phyloP scores from a whole-genome alignment of 148 eudicot species.

The Drosera capensis region DNA sequence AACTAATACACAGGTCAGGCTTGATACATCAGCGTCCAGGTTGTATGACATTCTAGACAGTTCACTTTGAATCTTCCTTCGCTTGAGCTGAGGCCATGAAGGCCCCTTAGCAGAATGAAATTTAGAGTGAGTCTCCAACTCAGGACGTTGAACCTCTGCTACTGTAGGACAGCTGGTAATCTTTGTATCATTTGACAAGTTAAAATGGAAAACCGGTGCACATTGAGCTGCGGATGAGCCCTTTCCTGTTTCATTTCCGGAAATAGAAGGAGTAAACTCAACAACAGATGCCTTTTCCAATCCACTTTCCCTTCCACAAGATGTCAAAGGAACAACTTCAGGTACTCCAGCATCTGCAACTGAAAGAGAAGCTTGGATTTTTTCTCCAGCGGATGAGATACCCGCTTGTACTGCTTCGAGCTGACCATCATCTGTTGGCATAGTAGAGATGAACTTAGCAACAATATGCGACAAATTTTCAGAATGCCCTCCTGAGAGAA shows the following conservation, averaged over 20 bases:
- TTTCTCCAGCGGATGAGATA: not conserved
- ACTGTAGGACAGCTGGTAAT: conserved; percentile 6
- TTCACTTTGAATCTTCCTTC: conserved; percentile 31
- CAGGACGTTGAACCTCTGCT: conserved; percentile 7
- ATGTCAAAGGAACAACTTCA: conserved; percentile 3
- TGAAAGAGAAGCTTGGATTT: conserved; percentile 1
- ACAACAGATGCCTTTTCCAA: not conserved
- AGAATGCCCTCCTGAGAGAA: no score
- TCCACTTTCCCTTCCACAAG: conserved; percentile 1
- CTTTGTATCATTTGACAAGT: conserved; percentile 6
- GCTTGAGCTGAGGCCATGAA: conserved; percentile 56
- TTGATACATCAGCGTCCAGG: conserved; percentile 10
- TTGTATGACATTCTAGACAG: conserved; percentile 4
- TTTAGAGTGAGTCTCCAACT: conserved; percentile 4
- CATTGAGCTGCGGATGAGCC: not conserved
- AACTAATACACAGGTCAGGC: conserved; percentile 9
- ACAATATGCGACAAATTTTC: no score
- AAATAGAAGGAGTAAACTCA: not conserved
- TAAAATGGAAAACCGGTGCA: not conserved
- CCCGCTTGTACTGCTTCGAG: not conserved
- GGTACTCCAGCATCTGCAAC: not conserved
- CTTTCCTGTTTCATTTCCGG: not conserved
- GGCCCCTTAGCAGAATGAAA: conserved; percentile 11
- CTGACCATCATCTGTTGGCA: not conserved
- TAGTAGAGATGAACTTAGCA: no score